phyloP scores from a whole-genome alignment of 768 basidiomycete species.

The Collybia mongolica region DNA sequence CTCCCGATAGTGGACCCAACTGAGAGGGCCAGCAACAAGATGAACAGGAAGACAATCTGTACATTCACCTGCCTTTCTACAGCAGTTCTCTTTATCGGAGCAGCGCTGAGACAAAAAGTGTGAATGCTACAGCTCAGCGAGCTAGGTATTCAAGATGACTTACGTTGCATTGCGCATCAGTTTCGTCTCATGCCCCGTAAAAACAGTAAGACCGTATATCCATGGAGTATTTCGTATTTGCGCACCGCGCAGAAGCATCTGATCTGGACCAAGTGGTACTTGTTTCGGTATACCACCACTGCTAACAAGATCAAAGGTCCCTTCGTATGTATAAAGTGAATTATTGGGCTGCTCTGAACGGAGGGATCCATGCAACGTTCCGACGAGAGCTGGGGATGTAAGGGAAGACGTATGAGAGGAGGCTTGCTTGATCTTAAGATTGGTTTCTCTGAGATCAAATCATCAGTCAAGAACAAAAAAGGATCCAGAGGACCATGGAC shows the following conservation, averaged over 20 bases:
- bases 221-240: conserved; percentile 96
- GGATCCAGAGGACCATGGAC: conserved; percentile 8
- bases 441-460: conserved; percentile 72
- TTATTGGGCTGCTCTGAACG: conserved; percentile 98
- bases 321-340: conserved; percentile 94
- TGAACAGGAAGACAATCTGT: conserved; percentile 94
- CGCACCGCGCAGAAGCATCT: conserved; percentile 90
- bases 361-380: conserved; percentile 74
- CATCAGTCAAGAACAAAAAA: background rate
- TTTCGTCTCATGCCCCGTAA: conserved; percentile 98
- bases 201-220: conserved; percentile 92
- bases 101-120: conserved; percentile 54
- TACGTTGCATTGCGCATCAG: conserved; percentile 98
- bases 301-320: conserved; percentile 65
- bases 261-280: conserved; percentile 91
- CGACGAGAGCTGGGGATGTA: conserved; percentile 74
- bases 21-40: conserved; percentile 82
- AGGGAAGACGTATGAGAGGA: conserved; percentile 77
- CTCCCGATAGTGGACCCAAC: conserved; percentile 91
- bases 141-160: conserved; percentile 27
- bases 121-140: background rate
- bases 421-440: conserved; percentile 98
- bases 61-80: conserved; percentile 95
- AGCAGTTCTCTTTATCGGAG: conserved; percentile 95
- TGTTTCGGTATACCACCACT: conserved; percentile 65